Base-by-base conservation (phyloP, 108 stramenopile species). In the Fistulifera pelliculosa region DNA sequence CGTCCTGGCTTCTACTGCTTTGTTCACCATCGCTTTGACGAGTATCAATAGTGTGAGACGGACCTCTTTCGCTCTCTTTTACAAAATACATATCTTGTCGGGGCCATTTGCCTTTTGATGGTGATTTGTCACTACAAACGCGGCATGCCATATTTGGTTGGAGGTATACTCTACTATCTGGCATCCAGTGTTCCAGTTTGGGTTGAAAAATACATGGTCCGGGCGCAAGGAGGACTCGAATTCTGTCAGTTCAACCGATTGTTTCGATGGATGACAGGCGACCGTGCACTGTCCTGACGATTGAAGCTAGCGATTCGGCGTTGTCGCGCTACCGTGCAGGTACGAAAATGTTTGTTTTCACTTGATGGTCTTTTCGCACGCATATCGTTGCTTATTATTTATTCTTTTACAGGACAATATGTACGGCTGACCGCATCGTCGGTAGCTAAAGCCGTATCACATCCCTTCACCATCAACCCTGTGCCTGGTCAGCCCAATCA, bases 41-140 rank as follows among this genome's bases (percentile, higher is more conserved):
- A 69, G 70, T 26, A 8, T 68, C 38, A 58, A 71, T 19, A 56
- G 43, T 21, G 57, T 87, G 21, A 64, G 85, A 22, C 27, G 85
- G 12, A 49, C 45, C 24, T 27, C 41, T 23, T 87, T 73, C 61
- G 41, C 27, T 15, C 10, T 76, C 47, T 87, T 87, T 51, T 77
- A 74, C 56, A 41, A 12, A 18, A 31, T 49, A 12, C 77, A 79
- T 35, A 52, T 74, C 7, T 17, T 73, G 15, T 53, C 66, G 16
- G 31, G 52, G 21, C 65, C 69, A 31, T 19, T 78, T 1, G 49
- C 56, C 11, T 54, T 81, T 31, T 78, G 10, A 52, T 52, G 12
- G 41, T 73, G 21, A 39, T 79, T 4, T 50, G 80, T 54, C 85
- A 87, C 69, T 77, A 73, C 61, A 75, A 80, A 31, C 70, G 68